These are phyloP conservation scores for Lepiota venenata DNA, from an alignment of 768 basidiomycete genomes.

Conservation along the genomic window DNA sequence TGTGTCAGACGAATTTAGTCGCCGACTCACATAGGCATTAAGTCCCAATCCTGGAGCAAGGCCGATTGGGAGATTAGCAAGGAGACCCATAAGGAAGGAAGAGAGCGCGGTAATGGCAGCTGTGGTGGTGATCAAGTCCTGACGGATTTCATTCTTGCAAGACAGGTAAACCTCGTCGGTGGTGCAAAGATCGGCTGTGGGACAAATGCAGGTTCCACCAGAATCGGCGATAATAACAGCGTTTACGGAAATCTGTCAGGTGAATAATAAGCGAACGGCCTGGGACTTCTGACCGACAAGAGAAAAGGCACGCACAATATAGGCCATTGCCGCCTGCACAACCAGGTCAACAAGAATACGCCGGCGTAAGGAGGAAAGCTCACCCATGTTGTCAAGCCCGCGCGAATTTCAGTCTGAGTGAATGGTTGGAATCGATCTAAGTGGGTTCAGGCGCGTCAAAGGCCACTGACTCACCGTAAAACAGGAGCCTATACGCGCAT, in stretches of 20 bases:
- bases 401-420: constrained; percentile 69
- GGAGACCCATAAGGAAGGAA: constrained; percentile 77
- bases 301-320: constrained; percentile 52
- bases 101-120: constrained; percentile 74
- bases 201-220: constrained; percentile 82
- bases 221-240: constrained; percentile 72
- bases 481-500: constrained; percentile 59
- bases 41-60: constrained; percentile 85
- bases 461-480: constrained; percentile 44
- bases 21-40: constrained; percentile 68
- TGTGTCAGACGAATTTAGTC: neutral
- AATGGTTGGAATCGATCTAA: neutral
- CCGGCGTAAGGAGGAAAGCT: constrained; percentile 17
- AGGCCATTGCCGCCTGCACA: constrained; percentile 73
- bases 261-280: constrained; percentile 10
- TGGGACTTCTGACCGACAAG: neutral
- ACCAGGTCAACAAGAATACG: neutral
- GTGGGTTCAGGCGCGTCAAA: neutral
- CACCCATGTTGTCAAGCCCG: constrained; percentile 81
- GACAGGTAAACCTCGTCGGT: constrained; percentile 48
- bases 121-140: constrained; percentile 81
- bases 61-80: constrained; percentile 88
- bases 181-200: constrained; percentile 50
- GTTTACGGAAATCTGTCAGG: constrained; percentile 74
- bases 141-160: constrained; percentile 60